Evolutionary conservation across 306 rosid species (phyloP).

Genomic region (Cicer cuneatum): DNA sequence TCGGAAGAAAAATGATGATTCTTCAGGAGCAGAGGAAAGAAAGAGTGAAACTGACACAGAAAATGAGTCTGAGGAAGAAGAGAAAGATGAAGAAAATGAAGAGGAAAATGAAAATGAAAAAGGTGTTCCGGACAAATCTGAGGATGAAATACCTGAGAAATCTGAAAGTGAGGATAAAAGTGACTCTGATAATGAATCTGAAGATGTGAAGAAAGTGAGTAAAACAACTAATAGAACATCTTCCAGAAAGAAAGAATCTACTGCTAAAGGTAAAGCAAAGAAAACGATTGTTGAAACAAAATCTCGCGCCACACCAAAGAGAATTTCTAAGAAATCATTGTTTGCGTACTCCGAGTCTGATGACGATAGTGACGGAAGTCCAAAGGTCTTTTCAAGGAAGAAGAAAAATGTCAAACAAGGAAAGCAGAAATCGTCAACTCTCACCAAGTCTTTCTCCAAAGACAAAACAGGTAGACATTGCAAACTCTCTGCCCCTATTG

Average conservation of each 20-base stretch:
- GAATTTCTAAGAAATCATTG: slow-evolving; percentile 56
- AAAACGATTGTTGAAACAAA: slow-evolving; percentile 50
- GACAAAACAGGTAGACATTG: slow-evolving; percentile 69
- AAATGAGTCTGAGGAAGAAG: slow-evolving; percentile 65
- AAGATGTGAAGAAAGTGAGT: slow-evolving; percentile 50
- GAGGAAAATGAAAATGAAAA: slow-evolving; percentile 66
- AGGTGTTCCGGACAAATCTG: slow-evolving; percentile 71
- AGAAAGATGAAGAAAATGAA: slow-evolving; percentile 61
- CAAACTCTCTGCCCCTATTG: slow-evolving; percentile 32
- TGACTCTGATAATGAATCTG: slow-evolving; percentile 79
- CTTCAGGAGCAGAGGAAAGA: slow-evolving; percentile 52
- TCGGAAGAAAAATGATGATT: slow-evolving; percentile 60
- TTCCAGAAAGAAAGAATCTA: slow-evolving; percentile 66
- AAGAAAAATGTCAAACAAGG: slow-evolving; percentile 63
- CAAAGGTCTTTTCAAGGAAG: slow-evolving; percentile 85
- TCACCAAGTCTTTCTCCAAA: slow-evolving; percentile 62
- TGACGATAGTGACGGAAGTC: slow-evolving; percentile 66
- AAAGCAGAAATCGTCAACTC: slow-evolving; percentile 55
- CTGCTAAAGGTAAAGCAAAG: slow-evolving; percentile 63
- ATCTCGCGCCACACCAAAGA: slow-evolving; percentile 56
- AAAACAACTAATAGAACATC: slow-evolving; percentile 54
- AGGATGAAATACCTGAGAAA: slow-evolving; percentile 69
- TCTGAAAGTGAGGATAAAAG: slow-evolving; percentile 73
- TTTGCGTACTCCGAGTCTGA: slow-evolving; percentile 55
- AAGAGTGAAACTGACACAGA: slow-evolving; percentile 68